Conservation (phyloP, 208 protist genomes). For the Leishmania arabica region DNA sequence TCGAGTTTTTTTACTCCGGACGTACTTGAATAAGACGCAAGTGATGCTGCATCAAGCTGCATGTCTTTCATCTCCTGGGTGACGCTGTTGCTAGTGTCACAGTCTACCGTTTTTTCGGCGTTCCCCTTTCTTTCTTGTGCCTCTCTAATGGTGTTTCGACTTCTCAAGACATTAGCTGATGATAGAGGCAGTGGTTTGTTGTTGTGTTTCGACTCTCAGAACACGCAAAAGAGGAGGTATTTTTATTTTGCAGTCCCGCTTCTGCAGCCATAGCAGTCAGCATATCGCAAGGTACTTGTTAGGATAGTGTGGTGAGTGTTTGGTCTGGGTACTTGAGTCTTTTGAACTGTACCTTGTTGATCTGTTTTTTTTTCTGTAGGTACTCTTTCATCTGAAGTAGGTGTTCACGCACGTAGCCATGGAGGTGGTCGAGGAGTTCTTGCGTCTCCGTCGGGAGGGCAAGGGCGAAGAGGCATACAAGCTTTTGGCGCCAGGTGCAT, state of each 20-base stretch:
- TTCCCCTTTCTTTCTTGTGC: neutral
- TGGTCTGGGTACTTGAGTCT: neutral
- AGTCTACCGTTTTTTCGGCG: neutral
- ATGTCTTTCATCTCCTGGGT: neutral
- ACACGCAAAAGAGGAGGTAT: neutral
- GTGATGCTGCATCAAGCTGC: neutral
- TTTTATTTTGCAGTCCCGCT: neutral
- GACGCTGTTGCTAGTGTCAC: neutral
- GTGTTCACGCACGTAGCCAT: conserved; percentile 17
- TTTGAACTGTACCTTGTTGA: neutral
- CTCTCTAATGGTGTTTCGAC: neutral
- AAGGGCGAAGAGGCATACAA: conserved; percentile 78
- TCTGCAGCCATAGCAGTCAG: too few relatives aligned
- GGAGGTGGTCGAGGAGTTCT: conserved; percentile 86
- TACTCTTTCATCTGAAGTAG: neutral
- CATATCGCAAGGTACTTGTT: too few relatives aligned
- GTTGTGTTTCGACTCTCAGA: neutral
- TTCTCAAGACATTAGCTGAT: neutral
- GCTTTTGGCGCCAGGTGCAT: conserved; percentile 75
- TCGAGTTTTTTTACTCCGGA: neutral
- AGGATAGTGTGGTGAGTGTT: too few relatives aligned
- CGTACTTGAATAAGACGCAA: neutral
- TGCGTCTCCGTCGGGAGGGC: conserved; percentile 68
- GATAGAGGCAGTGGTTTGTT: neutral
- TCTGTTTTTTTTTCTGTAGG: neutral